Conservation (phyloP, 164 flowering plant genomes). For the Dillenia turbinata region DNA sequence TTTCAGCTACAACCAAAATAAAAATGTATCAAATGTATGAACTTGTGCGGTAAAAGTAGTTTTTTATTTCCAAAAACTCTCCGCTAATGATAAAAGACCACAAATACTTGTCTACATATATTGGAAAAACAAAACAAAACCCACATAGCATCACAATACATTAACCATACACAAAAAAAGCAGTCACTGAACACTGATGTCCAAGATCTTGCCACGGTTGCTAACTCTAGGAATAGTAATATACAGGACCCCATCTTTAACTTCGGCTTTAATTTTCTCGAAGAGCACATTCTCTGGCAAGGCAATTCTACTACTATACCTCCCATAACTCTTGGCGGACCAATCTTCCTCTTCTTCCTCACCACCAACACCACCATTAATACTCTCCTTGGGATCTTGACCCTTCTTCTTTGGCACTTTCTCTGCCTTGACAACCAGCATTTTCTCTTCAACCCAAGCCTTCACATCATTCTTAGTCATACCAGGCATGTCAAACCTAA, state of each 20-base stretch:
- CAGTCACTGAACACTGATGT: conserved; percentile 45
- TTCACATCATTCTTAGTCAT: conserved; percentile 80
- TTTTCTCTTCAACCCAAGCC: conserved; percentile 79
- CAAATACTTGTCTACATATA: too few species aligned
- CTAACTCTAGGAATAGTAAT: conserved; percentile 62
- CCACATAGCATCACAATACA: too few species aligned
- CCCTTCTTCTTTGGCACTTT: conserved; percentile 29
- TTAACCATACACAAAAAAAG: not conserved
- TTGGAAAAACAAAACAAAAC: too few species aligned
- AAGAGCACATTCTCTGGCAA: conserved; percentile 70
- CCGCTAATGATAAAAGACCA: too few species aligned
- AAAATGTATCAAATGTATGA: too few species aligned
- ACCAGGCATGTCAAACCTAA: conserved; percentile 94
- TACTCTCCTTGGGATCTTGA: conserved; percentile 3
- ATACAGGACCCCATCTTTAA: conserved; percentile 76
- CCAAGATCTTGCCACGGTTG: conserved; percentile 33
- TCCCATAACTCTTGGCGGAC: conserved; percentile 72
- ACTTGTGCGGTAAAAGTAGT: too few species aligned
- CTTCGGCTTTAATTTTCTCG: conserved; percentile 80
- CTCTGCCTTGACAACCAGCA: conserved; percentile 75
- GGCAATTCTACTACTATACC: conserved; percentile 60
- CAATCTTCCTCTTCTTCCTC: conserved; percentile 40
- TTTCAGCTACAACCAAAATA: too few species aligned
- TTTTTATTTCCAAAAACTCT: too few species aligned
- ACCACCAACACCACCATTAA: not conserved